Conservation (phyloP, 108 stramenopile species). For the Conticribra guillardii region DNA sequence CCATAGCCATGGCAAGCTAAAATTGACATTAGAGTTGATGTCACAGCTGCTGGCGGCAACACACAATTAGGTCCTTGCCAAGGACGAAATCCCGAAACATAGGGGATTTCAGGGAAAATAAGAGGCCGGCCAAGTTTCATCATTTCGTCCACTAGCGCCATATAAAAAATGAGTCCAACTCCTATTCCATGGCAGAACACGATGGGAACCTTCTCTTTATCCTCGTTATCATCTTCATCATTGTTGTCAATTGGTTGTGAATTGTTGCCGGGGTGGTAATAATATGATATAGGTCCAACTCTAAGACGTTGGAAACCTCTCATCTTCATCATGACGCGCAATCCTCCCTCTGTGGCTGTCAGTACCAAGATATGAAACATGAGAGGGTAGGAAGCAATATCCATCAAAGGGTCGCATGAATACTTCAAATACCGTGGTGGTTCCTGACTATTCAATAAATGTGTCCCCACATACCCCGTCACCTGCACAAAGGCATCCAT, state of each 20-base stretch:
- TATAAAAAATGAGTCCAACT: slow-evolving; percentile 76
- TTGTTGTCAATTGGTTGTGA: slow-evolving; percentile 9
- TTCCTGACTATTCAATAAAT: slow-evolving; percentile 49
- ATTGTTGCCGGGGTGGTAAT: slow-evolving; percentile 70
- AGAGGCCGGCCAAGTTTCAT: slow-evolving; percentile 72
- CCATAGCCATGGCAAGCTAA: slow-evolving; percentile 75
- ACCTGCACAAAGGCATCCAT: slow-evolving; percentile 69
- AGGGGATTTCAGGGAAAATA: slow-evolving; percentile 81
- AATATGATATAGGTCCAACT: slow-evolving; percentile 78
- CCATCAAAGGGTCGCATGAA: slow-evolving; percentile 79
- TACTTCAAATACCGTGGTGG: slow-evolving; percentile 67
- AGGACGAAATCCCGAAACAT: slow-evolving; percentile 83
- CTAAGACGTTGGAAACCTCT: slow-evolving; percentile 71
- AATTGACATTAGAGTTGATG: slow-evolving; percentile 79
- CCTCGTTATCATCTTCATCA: slow-evolving; percentile 25
- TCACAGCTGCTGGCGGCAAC: slow-evolving; percentile 69
- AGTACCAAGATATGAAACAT: slow-evolving; percentile 75
- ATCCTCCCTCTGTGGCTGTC: slow-evolving; percentile 63
- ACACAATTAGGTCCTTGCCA: slow-evolving; percentile 80
- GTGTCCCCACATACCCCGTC: slow-evolving; percentile 61
- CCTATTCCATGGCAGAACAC: slow-evolving; percentile 92
- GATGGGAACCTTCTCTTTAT: slow-evolving; percentile 57
- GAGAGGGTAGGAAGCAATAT: slow-evolving; percentile 73
- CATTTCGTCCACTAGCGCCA: slow-evolving; percentile 72
- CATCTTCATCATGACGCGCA: slow-evolving; percentile 65